Percentiles rank a stretch among this genome's conserved stretches.
Conservation (phyloP, 306 rosid species). For the Boehmeria nivea region DNA sequence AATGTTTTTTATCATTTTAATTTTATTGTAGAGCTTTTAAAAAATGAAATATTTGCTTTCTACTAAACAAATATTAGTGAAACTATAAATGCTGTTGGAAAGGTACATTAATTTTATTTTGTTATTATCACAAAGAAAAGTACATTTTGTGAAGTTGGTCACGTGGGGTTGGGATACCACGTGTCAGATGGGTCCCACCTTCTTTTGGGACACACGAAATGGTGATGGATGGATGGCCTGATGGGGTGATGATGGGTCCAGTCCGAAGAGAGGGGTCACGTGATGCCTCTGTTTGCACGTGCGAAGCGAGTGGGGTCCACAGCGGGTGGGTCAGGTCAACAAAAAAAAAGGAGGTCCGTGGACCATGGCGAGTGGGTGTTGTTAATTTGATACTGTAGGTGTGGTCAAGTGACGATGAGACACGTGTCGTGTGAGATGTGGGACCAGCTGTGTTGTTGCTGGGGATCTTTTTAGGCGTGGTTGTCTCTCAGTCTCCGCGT, state of each 20-base stretch:
- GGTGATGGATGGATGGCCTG: too few relatives aligned
- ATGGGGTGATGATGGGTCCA: background rate
- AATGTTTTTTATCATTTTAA: too few relatives aligned
- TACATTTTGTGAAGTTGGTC: slow-evolving; percentile 3
- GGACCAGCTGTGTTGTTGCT: slow-evolving; percentile 1
- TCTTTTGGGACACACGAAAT: background rate
- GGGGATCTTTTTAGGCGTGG: background rate
- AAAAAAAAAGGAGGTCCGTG: slow-evolving; percentile 30
- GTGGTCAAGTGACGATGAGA: slow-evolving; percentile 24
- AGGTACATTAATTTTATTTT: too few relatives aligned
- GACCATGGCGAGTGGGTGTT: slow-evolving; percentile 27
- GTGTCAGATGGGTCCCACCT: slow-evolving; percentile 13
- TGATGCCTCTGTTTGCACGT: slow-evolving; percentile 10
- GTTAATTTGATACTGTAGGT: slow-evolving; percentile 35
- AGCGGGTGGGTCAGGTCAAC: background rate
- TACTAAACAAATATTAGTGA: too few relatives aligned
- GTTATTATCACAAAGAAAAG: too few relatives aligned
- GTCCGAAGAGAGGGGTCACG: slow-evolving; percentile 6
- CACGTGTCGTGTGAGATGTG: slow-evolving; percentile 43
- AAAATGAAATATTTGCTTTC: too few relatives aligned
- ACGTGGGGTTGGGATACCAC: slow-evolving; percentile 31
- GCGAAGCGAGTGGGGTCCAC: slow-evolving; percentile 10
- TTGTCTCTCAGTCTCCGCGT: slow-evolving; percentile 21
- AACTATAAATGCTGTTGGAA: too few relatives aligned
- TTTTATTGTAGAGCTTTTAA: too few relatives aligned